Conservation (phyloP, 2,329 filamentous ascomycete genomes). For the Dothistroma pini region DNA sequence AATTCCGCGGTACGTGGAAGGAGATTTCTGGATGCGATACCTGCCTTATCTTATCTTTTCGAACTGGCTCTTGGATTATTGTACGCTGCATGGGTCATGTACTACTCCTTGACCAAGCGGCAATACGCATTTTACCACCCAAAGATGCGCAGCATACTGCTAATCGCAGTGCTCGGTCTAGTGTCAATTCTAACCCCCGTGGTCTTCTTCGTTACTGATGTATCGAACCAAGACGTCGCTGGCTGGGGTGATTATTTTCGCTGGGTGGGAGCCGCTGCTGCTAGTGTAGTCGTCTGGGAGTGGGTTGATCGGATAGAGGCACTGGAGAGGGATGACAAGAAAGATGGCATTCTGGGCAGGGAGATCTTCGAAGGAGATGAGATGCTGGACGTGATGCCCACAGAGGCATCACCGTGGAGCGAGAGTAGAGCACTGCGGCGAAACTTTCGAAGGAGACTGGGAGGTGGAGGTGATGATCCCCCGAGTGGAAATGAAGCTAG, state of each 20-base stretch:
- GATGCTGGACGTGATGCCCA: conserved; percentile 69
- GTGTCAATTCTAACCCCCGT: conserved; percentile 82
- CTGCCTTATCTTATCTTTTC: conserved; percentile 86
- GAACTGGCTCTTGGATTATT: conserved; percentile 80
- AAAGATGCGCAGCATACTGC: conserved; percentile 81
- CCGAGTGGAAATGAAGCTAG: conserved; percentile 24
- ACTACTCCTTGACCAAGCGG: conserved; percentile 88
- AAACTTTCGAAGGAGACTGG: conserved; percentile 24
- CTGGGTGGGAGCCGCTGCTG: conserved; percentile 93
- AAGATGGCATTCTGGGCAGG: conserved; percentile 84
- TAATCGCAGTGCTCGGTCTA: conserved; percentile 75
- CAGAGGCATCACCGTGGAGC: conserved; percentile 54
- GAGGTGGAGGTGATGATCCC: conserved; percentile 30
- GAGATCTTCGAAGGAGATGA: conserved; percentile 94
- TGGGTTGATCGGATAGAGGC: conserved; percentile 96
- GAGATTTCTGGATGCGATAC: conserved; percentile 83
- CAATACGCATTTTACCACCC: conserved; percentile 87
- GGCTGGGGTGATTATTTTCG: conserved; percentile 94
- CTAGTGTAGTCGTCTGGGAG: conserved; percentile 96
- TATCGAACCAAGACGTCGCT: conserved; percentile 77
- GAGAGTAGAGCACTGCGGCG: conserved; percentile 39
- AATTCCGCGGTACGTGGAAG: conserved; percentile 56
- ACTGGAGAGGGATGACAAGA: conserved; percentile 86
- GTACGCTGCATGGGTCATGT: conserved; percentile 91
- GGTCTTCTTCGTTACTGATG: conserved; percentile 90